A percentile compares a stretch with the other conserved stretches of the same genome.
These are phyloP conservation scores for Sporothrix humicola DNA, from an alignment of 2,329 filamentous ascomycete species.

Conservation along the genomic window DNA sequence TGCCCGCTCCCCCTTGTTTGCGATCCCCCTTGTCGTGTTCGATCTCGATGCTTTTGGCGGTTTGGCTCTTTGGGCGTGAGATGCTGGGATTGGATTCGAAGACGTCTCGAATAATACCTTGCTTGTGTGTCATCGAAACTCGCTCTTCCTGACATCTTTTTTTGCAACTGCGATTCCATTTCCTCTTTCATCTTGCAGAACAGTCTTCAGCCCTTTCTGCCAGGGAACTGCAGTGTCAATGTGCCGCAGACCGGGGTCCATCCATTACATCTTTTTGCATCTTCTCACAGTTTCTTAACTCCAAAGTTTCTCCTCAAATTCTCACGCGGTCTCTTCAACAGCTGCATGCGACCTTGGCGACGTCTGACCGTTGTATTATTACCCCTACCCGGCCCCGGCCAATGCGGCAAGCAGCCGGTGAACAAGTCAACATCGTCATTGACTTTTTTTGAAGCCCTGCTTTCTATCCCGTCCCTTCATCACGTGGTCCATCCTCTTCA, in stretches of 20 bases:
- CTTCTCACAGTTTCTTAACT: not conserved
- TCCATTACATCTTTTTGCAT: not conserved
- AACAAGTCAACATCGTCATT: constrained; percentile 20
- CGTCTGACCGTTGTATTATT: not conserved
- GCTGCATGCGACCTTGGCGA: constrained; percentile 11
- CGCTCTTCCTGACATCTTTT: not conserved
- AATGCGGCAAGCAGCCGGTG: not conserved
- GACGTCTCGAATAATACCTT: not conserved
- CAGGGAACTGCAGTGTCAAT: not conserved
- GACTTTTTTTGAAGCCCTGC: not conserved
- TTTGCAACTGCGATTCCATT: not conserved
- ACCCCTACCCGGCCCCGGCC: constrained; percentile 5
- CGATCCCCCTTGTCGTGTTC: not conserved
- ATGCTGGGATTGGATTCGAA: not conserved
- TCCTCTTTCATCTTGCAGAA: not conserved
- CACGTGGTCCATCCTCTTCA: not conserved
- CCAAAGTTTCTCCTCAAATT: not conserved
- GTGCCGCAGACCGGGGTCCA: constrained; percentile 7
- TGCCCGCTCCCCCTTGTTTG: not conserved
- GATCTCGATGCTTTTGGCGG: not conserved
- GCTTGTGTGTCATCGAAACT: not conserved
- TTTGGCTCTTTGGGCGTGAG: not conserved
- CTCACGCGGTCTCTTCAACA: not conserved
- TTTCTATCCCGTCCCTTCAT: constrained; percentile 1
- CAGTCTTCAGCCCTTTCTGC: not conserved